phyloP scores from a whole-genome alignment of 805 yeast species.

The Yamadazyma sp. region DNA sequence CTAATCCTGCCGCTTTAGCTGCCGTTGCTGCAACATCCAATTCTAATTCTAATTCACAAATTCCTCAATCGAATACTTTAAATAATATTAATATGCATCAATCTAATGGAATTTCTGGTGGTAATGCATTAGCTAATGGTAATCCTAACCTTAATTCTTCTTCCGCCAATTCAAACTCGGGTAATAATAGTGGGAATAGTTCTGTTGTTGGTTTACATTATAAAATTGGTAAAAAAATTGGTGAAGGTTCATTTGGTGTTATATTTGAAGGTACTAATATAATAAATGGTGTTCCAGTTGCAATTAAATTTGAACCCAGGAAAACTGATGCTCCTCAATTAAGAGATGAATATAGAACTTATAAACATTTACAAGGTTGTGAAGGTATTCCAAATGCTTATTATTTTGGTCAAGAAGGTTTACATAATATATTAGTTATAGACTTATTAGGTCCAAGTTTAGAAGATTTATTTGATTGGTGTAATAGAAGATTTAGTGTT shows the following conservation, averaged over 20 bases:
- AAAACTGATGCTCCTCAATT: constrained; percentile 97
- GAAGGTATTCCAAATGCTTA: constrained; percentile 94
- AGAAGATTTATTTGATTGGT: constrained; percentile 98
- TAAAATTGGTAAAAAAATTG: constrained; percentile 94
- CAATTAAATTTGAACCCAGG: constrained; percentile 95
- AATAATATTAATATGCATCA: constrained; percentile 1
- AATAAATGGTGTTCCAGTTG: constrained; percentile 89
- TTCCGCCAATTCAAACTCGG: constrained; percentile 9
- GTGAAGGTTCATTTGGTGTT: constrained; percentile 98
- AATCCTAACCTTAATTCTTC: constrained; percentile 1
- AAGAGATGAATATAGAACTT: constrained; percentile 95
- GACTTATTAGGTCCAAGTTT: constrained; percentile 93
- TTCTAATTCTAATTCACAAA: constrained; percentile 3
- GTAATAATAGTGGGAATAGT: constrained; percentile 25
- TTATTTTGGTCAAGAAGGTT: constrained; percentile 97
- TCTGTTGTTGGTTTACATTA: constrained; percentile 89
- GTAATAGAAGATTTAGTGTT: constrained; percentile 83
- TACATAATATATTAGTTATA: constrained; percentile 91
- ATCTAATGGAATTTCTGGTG: neutral
- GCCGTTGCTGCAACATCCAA: constrained; percentile 16
- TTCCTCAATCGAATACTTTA: constrained; percentile 1
- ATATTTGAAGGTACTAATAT: constrained; percentile 94
- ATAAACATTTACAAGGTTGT: constrained; percentile 77
- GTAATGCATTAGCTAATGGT: constrained; percentile 4
- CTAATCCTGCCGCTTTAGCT: constrained; percentile 16